Base-by-base conservation (phyloP, 2,329 filamentous ascomycete species). In the Mariannaea sp. region DNA sequence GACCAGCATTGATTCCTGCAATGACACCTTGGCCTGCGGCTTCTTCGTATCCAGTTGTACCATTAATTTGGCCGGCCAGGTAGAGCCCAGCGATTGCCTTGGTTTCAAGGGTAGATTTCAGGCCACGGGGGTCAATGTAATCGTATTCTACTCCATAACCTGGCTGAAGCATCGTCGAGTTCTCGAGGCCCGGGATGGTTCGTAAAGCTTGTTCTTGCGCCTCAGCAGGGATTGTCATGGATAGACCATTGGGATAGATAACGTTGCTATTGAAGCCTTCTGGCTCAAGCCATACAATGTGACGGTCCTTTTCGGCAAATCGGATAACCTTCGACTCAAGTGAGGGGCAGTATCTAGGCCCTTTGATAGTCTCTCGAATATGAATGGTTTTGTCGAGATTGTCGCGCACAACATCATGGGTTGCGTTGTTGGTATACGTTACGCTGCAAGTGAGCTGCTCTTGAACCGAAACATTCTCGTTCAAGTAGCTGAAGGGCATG, bases 141-240 rank as follows among this genome's bases (percentile, higher is more conserved):
- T 97, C 94, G 72, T 99, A 99, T 71, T 99, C 94, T 2, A 99
- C 94, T 7, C 94, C 94, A 67, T 99, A 99, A 7, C 93, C 94
- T 1, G 93, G 88, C 67, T 97, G 93, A 6, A 96, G 82, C 92
- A 99, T 97, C 20, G 80, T 85, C 4, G 92, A 92, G 54, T 92
- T 85, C 68, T 97, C 93, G 1, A 99, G 80, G 0, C 94, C 94
- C n/a, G 76, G 81, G 48, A 99, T 88, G 0, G 91, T 96, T 50
- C 86, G 88, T n/a, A 99, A 78, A 68, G 95, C 85, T 45, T 87
- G 82, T 64, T 90, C 87, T 70, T 99, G 94, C 0, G 89, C 91
- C 51, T 93, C 90, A 0, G 86, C 87, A 0, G 94, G 94, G 3
- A 99, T 86, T 0, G 94, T 99, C 91, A 97, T 97, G 22, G 92